These are phyloP conservation scores for Mycena olivaceomarginata DNA, from an alignment of 768 basidiomycete genomes.

Conservation along the genomic window DNA sequence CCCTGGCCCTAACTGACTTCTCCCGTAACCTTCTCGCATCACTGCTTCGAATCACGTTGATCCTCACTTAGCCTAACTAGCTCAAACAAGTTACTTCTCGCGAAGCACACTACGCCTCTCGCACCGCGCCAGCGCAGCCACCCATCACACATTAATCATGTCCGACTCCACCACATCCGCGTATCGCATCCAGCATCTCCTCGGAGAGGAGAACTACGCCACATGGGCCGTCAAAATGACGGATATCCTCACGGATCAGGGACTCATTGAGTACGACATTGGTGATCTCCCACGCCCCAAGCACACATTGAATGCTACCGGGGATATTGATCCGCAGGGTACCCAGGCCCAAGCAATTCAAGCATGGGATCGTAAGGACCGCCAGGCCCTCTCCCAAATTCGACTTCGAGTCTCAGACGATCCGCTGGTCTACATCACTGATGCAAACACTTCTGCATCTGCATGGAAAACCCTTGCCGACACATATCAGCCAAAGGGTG, in stretches of 20 bases:
- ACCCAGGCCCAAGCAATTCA: conserved; percentile 12
- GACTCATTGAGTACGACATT: conserved; percentile 37
- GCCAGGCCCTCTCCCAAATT: too few relatives aligned
- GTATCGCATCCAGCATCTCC: conserved; percentile 45
- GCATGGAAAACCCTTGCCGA: too few relatives aligned
- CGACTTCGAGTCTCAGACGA: conserved; percentile 41
- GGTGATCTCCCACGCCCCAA: conserved; percentile 11
- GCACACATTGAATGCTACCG: not conserved
- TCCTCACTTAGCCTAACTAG: conserved; percentile 7
- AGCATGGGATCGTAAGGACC: conserved; percentile 47
- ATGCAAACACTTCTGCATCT: conserved; percentile 47
- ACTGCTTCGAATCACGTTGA: conserved; percentile 13
- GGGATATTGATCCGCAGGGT: too few relatives aligned
- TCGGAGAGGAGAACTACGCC: too few relatives aligned
- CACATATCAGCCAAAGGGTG: too few relatives aligned
- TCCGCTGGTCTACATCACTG: conserved; percentile 54
- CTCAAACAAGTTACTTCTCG: conserved; percentile 30
- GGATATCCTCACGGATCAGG: conserved; percentile 49
- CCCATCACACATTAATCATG: conserved; percentile 35
- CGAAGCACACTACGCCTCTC: conserved; percentile 33
- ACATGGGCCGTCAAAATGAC: conserved; percentile 45
- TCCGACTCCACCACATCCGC: conserved; percentile 37
- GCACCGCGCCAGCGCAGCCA: conserved; percentile 2
- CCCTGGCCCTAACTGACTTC: conserved; percentile 28
- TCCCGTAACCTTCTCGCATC: conserved; percentile 10